phyloP scores from a whole-genome alignment of 371 early-diverging fungal genomes.

The Fennellomyces sp. region DNA sequence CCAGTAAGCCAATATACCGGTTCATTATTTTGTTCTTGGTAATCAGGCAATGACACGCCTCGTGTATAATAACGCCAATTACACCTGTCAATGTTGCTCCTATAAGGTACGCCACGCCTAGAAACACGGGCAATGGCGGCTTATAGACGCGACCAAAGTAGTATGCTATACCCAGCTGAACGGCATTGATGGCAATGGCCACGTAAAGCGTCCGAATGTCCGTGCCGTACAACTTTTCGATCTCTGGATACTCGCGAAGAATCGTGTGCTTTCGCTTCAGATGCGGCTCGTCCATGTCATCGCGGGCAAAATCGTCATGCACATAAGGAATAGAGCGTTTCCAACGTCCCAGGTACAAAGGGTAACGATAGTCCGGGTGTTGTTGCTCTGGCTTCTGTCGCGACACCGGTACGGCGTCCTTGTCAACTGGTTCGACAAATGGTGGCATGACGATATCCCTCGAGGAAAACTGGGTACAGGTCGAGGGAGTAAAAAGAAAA shows the following conservation, averaged over 20 bases:
- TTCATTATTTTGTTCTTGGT: conserved; percentile 72
- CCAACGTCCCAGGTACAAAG: conserved; percentile 85
- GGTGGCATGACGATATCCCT: conserved; percentile 24
- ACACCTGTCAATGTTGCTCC: conserved; percentile 85
- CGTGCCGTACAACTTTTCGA: conserved; percentile 82
- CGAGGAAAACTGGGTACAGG: not conserved
- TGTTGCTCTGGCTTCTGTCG: conserved; percentile 14
- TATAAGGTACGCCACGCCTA: conserved; percentile 72
- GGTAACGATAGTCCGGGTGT: conserved; percentile 76
- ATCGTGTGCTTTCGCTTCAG: conserved; percentile 88
- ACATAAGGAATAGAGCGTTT: conserved; percentile 76
- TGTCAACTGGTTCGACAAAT: conserved; percentile 22
- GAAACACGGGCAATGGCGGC: conserved; percentile 62
- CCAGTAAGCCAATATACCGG: conserved; percentile 79
- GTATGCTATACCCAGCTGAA: conserved; percentile 82
- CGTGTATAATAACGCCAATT: conserved; percentile 88
- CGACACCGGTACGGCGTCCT: conserved; percentile 9
- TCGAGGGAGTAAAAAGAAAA: conserved; percentile 1
- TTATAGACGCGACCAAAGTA: conserved; percentile 68
- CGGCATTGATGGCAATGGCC: conserved; percentile 62
- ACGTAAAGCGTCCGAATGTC: conserved; percentile 82
- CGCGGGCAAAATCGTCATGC: conserved; percentile 79
- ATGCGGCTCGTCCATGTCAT: conserved; percentile 95
- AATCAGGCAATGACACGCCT: conserved; percentile 87
- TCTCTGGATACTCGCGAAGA: conserved; percentile 87